Evolutionary conservation across 257 asterid species (phyloP), one percentile per base, ranked within the genome.

Genomic region (Solanum sparsipilum): DNA sequence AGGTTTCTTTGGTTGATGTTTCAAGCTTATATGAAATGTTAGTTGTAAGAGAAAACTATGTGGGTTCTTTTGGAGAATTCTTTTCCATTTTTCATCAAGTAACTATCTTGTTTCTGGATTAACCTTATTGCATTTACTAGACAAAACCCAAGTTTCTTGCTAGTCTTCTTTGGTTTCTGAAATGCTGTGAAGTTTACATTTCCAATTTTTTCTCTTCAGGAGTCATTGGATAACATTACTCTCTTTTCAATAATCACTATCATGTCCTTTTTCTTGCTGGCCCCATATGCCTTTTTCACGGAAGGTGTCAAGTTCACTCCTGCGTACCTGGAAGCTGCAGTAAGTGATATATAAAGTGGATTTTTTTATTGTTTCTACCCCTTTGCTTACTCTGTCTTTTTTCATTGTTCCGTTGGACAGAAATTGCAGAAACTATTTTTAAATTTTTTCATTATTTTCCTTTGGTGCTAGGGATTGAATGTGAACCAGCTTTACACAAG

Each of bases 291-390:
- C 86, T 44, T 92, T 18, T 90, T 91, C 89, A 72, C 83, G 87
- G 94, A 92, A 90, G 94, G 94, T 87, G 89, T 92, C 79, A 92
- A 92, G 90, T 89, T 92, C 90, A 93, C 98, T 79, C 98, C 99
- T 86, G 63, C 96, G 13, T 92, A 92, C 90, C 91, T 96, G 76
- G 94, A 92, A 90, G 90, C 98, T 86, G 91, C 97, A 89, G 99
- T 96, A 90, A 89, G 98, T 93, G 74, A 39, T 87, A 48, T 44
- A 75, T 63, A 4, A 52, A 52, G 85, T 52, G 84, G 32, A 71
- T 34, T 73, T 10, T 10, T 68, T 29, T 44, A 29, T 21, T 58
- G 60, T 2, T 48, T 84, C 71, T 79, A 41, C 85, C 85, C 35
- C 36, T 79, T 81, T 46, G 39, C 68, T 81, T 46, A 46, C 18